Evolutionary conservation across 2,329 filamentous ascomycete genomes (phyloP).

Genomic region (Apiospora malaysiana): DNA sequence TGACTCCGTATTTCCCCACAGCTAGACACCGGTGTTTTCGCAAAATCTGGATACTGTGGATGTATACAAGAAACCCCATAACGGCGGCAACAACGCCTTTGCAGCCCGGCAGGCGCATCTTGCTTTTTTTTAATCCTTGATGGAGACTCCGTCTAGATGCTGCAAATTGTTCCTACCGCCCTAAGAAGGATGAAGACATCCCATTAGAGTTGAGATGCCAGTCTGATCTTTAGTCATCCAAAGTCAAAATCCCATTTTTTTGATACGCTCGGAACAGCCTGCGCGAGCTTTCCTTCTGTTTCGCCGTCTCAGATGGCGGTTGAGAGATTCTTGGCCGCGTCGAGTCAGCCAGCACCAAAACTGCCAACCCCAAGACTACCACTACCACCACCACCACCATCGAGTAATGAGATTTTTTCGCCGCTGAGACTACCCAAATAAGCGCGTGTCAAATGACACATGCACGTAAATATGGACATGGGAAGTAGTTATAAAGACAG

Average conservation of each 20-base stretch:
- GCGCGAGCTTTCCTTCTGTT: neutral
- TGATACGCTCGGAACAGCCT: neutral
- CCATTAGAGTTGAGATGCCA: neutral
- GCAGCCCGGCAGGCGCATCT: neutral
- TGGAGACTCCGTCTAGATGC: too few relatives aligned
- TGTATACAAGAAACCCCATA: neutral
- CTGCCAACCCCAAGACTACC: neutral
- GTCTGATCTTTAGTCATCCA: conserved; percentile 1
- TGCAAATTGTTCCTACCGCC: neutral
- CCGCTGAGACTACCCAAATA: neutral
- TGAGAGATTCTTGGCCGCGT: neutral
- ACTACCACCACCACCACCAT: neutral
- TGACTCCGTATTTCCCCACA: neutral
- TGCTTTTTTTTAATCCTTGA: neutral
- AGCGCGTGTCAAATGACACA: conserved; percentile 8
- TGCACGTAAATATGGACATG: neutral
- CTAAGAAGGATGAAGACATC: neutral
- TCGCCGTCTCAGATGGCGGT: conserved; percentile 14
- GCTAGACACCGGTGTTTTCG: neutral
- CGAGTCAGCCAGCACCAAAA: neutral
- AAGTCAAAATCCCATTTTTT: neutral
- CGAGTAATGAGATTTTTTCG: neutral
- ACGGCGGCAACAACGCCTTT: neutral
- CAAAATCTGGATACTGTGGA: neutral
- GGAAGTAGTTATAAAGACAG: neutral